Evolutionary conservation across 345 rosid species (phyloP).

Genomic region (Eucalyptus virginea): DNA sequence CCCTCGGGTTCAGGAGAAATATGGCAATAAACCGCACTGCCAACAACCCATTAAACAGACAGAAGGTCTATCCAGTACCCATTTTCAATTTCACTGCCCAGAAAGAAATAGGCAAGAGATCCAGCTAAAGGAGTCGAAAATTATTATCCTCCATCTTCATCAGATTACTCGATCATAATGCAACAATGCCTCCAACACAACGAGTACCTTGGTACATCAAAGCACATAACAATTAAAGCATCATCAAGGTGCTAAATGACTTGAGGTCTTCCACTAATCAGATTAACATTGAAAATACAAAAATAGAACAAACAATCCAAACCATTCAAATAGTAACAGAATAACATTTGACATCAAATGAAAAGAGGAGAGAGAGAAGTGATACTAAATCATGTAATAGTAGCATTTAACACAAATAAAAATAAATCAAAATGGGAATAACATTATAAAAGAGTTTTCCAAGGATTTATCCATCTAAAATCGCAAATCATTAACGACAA

Average conservation of each 20-base stretch:
- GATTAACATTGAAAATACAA: not conserved
- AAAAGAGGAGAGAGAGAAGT: not conserved
- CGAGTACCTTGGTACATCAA: not conserved
- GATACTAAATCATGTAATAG: not conserved
- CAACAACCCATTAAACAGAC: not conserved
- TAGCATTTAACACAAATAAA: not conserved
- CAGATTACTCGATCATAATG: not conserved
- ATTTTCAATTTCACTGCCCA: not conserved
- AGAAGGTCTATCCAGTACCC: not conserved
- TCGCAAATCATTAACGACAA: not conserved
- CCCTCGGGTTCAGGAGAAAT: not conserved
- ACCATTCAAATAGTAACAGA: not conserved
- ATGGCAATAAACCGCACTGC: not conserved
- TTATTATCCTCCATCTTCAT: not conserved
- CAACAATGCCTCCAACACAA: not conserved
- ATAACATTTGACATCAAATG: not conserved
- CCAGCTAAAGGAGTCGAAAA: not conserved
- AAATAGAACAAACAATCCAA: not conserved
- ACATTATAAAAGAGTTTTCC: not conserved
- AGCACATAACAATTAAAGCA: not conserved
- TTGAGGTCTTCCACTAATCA: not conserved
- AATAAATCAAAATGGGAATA: not conserved
- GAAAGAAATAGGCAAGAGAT: not conserved
- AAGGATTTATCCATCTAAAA: not conserved
- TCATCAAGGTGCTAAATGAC: not conserved